Conservation (phyloP, 2,329 filamentous ascomycete genomes). For the Pseudocercospora vitis region DNA sequence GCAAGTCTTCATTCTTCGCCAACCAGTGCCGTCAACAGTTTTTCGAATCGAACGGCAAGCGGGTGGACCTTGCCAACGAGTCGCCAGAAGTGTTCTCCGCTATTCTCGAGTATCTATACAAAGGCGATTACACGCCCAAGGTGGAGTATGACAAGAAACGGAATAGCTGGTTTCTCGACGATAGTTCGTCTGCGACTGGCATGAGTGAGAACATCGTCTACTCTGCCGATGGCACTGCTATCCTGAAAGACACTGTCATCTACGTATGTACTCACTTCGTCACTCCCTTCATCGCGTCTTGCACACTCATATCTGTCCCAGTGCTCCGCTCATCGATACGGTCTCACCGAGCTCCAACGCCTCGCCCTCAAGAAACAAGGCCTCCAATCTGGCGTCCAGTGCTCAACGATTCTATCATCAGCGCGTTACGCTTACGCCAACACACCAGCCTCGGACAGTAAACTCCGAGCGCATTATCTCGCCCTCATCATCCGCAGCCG, state of each 20-base stretch:
- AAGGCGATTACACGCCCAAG: conserved; percentile 87
- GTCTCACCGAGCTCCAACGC: conserved; percentile 79
- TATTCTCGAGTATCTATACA: conserved; percentile 88
- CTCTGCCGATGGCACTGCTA: conserved; percentile 62
- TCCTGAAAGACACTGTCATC: conserved; percentile 86
- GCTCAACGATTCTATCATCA: conserved; percentile 78
- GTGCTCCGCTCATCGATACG: conserved; percentile 82
- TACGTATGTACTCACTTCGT: conserved; percentile 55
- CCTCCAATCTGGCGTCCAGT: conserved; percentile 79
- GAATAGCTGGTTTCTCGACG: conserved; percentile 80
- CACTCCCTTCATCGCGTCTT: neutral
- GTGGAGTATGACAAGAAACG: conserved; percentile 78
- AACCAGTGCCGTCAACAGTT: conserved; percentile 63
- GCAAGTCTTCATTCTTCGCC: conserved; percentile 75
- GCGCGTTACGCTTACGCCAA: conserved; percentile 88
- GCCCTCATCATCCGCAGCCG: conserved; percentile 88
- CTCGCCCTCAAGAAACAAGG: conserved; percentile 86
- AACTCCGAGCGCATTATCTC: conserved; percentile 84
- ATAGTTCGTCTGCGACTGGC: conserved; percentile 48
- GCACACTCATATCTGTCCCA: conserved; percentile 19
- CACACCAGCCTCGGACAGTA: conserved; percentile 87
- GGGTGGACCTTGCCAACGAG: conserved; percentile 78
- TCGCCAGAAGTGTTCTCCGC: conserved; percentile 89
- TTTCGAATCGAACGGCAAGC: conserved; percentile 62
- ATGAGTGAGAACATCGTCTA: conserved; percentile 66